phyloP scores from a whole-genome alignment of 495 filamentous ascomycete species.

The Aspergillus incahuasiensis region DNA sequence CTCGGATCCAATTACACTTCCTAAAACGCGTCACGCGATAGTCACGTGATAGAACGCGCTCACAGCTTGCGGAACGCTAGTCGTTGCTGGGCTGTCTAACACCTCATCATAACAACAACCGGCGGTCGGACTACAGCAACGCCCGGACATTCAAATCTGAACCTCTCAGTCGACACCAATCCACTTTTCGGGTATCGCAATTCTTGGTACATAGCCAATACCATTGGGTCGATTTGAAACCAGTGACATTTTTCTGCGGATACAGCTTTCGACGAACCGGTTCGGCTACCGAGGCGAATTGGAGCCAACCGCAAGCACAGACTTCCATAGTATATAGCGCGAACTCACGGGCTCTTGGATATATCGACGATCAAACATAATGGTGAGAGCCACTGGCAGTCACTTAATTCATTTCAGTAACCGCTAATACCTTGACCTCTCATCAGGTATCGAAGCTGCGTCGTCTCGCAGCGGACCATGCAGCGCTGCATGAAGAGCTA shows the following conservation, averaged over 20 bases:
- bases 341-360: background rate
- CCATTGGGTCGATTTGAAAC: background rate
- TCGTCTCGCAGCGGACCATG: conserved; percentile 63
- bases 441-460: conserved; percentile 47
- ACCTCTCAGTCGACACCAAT: conserved; percentile 5
- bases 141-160: background rate
- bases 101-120: conserved; percentile 23
- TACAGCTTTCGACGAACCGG: background rate
- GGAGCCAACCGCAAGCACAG: background rate
- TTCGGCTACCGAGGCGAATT: background rate
- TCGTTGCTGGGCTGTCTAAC: conserved; percentile 4
- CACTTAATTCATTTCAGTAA: background rate
- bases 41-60: conserved; percentile 15
- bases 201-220: background rate
- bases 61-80: conserved; percentile 7
- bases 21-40: conserved; percentile 24
- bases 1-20: conserved; percentile 22
- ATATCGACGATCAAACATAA: background rate
- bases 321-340: background rate
- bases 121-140: conserved; percentile 6
- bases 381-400: background rate
- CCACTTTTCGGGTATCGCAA: background rate
- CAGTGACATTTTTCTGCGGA: background rate
- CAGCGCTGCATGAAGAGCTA: conserved; percentile 52
- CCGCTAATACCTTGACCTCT: background rate